Base-by-base conservation (phyloP, 2,329 filamentous ascomycete species). In the Talaromyces rugulosus region DNA sequence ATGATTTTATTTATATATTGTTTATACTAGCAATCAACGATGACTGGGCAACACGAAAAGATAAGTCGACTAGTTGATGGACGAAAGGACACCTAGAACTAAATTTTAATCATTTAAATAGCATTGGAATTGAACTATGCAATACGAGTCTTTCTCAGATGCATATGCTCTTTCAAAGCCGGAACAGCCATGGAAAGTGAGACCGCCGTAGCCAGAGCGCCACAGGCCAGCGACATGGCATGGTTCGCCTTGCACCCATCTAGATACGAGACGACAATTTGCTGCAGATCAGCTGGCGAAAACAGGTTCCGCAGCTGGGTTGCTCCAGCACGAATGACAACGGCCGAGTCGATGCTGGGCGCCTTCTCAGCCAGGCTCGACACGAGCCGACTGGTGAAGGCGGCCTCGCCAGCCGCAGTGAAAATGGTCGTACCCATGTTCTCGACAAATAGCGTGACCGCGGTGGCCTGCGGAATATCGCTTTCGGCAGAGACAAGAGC, bases 361-460 rank as follows among this genome's bases (percentile, higher is more conserved):
- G 36, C 55, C 14, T 47, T 57, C 5, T 58, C 44, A 12, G 42
- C 56, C 30, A 58, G 18, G 30, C 53, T 56, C 18, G 59, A 61
- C 5, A 61, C 59, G 12, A 61, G 31, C 5, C 52, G 47, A 51
- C 53, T 57, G 5, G 59, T 57, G 23, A 61, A 61, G 4, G 59
- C 59, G 9, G 59, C 59, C 40, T 61, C 59, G 1, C 36, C 44
- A 11, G 54, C 59, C 5, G 59, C 59, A 52, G 31, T 61, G 8
- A 61, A 61, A 33, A 57, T 18, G 5, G 59, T 61, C 16, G 59
- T 61, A 16, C 59, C 59, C 59, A 61, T 61, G 51, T 61, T 61
- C n/a, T 61, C 59, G 23, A 61, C 28, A n/a, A 61, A 61, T 7
- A 61, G 9, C 1, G 59, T 61, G 27, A 61, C n/a, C 1, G 59